Evolutionary conservation across 2,329 filamentous ascomycete genomes (phyloP).

Genomic region (Thielaviopsis punctulata): DNA sequence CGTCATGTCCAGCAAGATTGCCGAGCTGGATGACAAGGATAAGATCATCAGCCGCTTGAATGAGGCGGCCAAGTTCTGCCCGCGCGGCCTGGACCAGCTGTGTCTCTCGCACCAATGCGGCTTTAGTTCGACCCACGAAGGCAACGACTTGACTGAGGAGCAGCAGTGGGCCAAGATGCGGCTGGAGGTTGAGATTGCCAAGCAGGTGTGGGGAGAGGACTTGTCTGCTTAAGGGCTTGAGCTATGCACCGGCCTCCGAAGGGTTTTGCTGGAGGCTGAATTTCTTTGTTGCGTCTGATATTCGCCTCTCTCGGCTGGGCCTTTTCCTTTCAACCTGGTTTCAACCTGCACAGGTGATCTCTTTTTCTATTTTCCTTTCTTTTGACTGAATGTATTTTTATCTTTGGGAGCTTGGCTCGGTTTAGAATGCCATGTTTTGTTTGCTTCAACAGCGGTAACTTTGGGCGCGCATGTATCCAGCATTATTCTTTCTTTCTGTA

Average conservation of each 20-base stretch:
- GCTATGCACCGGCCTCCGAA: too few species aligned
- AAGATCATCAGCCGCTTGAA: constrained; percentile 36
- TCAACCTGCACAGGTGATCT: not conserved
- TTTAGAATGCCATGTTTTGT: not conserved
- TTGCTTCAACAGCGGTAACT: not conserved
- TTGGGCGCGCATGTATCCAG: not conserved
- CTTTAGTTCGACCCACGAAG: constrained; percentile 46
- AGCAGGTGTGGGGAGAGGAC: constrained; percentile 38
- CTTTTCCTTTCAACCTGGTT: not conserved
- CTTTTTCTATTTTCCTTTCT: not conserved
- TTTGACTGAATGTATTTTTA: not conserved
- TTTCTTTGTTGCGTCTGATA: too few species aligned
- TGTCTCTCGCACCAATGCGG: constrained; percentile 55
- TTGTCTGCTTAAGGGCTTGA: not conserved
- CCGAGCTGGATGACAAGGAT: constrained; percentile 36
- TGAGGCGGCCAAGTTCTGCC: constrained; percentile 47
- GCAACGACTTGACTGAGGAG: constrained; percentile 45
- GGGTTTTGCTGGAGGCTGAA: too few species aligned
- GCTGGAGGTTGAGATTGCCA: constrained; percentile 48
- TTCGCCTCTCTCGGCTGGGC: too few species aligned
- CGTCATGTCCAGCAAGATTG: constrained; percentile 43
- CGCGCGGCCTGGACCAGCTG: constrained; percentile 45
- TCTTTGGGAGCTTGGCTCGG: not conserved
- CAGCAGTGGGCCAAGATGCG: constrained; percentile 57
- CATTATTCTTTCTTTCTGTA: not conserved